These are phyloP conservation scores for Fusarium nelsonii DNA, from an alignment of 2,329 filamentous ascomycete genomes.

Conservation along the genomic window DNA sequence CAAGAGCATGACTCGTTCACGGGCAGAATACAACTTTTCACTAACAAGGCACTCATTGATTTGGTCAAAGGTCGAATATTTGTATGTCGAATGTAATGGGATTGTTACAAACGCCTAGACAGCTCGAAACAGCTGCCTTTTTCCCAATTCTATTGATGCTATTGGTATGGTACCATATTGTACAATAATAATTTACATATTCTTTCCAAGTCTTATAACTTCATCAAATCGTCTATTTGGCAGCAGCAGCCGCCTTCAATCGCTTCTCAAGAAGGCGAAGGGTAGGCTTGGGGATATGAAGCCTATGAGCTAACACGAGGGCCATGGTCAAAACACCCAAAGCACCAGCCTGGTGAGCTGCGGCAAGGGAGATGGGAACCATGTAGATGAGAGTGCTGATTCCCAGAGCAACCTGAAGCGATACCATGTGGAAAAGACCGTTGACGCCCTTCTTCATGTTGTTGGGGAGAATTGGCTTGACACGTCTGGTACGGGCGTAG, in stretches of 20 bases:
- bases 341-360: constrained; percentile 91
- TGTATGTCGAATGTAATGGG: neutral
- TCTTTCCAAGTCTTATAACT: constrained; percentile 26
- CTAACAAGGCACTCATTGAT: neutral
- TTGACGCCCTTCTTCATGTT: constrained; percentile 76
- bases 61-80: neutral
- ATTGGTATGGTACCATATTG: constrained; percentile 42
- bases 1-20: constrained; percentile 36
- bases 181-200: constrained; percentile 46
- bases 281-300: constrained; percentile 78
- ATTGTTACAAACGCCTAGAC: constrained; percentile 1
- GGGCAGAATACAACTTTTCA: no score
- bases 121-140: constrained; percentile 21
- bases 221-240: constrained; percentile 33
- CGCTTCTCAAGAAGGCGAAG: constrained; percentile 69
- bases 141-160: constrained; percentile 34
- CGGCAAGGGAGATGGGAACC: constrained; percentile 88
- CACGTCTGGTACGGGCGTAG: constrained; percentile 77
- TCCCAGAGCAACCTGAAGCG: constrained; percentile 84
- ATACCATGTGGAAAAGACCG: constrained; percentile 85
- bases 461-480: constrained; percentile 70
- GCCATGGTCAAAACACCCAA: constrained; percentile 86
- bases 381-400: constrained; percentile 94
- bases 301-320: constrained; percentile 80
- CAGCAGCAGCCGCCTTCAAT: constrained; percentile 51